Conservation (phyloP, 2,329 filamentous ascomycete species). For the Cercospora sesami region DNA sequence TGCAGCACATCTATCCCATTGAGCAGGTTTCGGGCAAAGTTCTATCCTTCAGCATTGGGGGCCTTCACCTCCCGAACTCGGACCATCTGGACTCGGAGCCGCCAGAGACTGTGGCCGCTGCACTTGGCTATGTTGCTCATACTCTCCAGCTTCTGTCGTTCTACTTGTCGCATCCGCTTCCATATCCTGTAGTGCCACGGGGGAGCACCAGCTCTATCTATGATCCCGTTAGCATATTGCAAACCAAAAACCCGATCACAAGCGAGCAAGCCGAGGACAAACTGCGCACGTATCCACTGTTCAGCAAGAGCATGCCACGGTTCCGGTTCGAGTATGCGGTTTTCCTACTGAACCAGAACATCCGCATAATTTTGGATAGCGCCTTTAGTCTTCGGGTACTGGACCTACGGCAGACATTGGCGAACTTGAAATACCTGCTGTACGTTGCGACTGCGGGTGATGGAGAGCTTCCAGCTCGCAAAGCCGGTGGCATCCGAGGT, state of each 20-base stretch:
- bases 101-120: constrained; percentile 75
- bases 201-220: constrained; percentile 74
- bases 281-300: constrained; percentile 70
- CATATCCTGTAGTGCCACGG: constrained; percentile 73
- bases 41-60: constrained; percentile 80
- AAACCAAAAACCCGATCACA: constrained; percentile 28
- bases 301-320: constrained; percentile 65
- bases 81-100: constrained; percentile 65
- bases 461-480: constrained; percentile 58
- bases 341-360: constrained; percentile 94
- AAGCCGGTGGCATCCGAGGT: constrained; percentile 55
- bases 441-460: constrained; percentile 85
- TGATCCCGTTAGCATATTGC: constrained; percentile 62
- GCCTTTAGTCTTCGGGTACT: constrained; percentile 73
- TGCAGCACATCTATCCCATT: constrained; percentile 78
- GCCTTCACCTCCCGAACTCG: constrained; percentile 76
- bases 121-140: constrained; percentile 76
- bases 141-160: constrained; percentile 74
- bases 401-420: constrained; percentile 87
- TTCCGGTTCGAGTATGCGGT: constrained; percentile 96
- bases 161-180: constrained; percentile 75
- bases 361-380: constrained; percentile 66
- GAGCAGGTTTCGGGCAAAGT: constrained; percentile 63
- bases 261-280: constrained; percentile 28
- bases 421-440: constrained; percentile 89